Evolutionary conservation across 108 stramenopile species (phyloP).

Genomic region (Fragilaria crotonensis): DNA sequence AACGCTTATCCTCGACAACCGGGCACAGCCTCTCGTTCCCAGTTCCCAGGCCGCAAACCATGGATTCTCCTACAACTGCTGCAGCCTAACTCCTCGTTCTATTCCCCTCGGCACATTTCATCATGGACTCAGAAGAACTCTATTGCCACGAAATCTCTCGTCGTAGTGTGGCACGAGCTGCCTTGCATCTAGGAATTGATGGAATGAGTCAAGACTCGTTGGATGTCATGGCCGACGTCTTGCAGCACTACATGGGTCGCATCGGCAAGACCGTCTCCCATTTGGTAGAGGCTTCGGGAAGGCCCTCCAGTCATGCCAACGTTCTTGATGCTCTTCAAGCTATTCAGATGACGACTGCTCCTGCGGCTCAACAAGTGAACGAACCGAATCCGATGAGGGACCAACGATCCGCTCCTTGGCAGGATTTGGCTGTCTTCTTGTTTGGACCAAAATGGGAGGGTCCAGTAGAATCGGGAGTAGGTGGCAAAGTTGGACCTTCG

Average conservation of each 20-base stretch:
- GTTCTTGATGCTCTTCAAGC: conserved; percentile 70
- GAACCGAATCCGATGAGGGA: conserved; percentile 7
- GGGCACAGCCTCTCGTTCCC: too few relatives aligned
- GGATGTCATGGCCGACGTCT: conserved; percentile 55
- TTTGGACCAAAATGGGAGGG: conserved; percentile 74
- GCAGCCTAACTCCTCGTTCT: too few relatives aligned
- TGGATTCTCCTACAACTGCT: too few relatives aligned
- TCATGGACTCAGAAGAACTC: conserved; percentile 20
- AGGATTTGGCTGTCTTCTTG: conserved; percentile 66
- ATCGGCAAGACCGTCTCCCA: conserved; percentile 50
- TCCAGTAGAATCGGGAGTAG: conserved; percentile 18
- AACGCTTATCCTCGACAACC: too few relatives aligned
- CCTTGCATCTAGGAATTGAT: conserved; percentile 73
- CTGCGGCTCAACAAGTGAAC: conserved; percentile 38
- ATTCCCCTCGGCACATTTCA: too few relatives aligned
- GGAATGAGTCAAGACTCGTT: conserved; percentile 59
- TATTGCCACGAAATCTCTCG: conserved; percentile 57
- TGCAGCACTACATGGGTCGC: conserved; percentile 52
- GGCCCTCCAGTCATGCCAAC: conserved; percentile 70
- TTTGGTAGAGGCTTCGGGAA: conserved; percentile 60
- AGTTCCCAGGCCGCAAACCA: too few relatives aligned
- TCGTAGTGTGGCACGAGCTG: conserved; percentile 71
- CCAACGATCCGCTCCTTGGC: conserved; percentile 35
- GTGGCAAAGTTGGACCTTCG: conserved; percentile 36
- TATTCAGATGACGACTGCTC: conserved; percentile 50